These are phyloP conservation scores for Candolleomyces eurysporus DNA, from an alignment of 768 basidiomycete genomes.

Conservation along the genomic window DNA sequence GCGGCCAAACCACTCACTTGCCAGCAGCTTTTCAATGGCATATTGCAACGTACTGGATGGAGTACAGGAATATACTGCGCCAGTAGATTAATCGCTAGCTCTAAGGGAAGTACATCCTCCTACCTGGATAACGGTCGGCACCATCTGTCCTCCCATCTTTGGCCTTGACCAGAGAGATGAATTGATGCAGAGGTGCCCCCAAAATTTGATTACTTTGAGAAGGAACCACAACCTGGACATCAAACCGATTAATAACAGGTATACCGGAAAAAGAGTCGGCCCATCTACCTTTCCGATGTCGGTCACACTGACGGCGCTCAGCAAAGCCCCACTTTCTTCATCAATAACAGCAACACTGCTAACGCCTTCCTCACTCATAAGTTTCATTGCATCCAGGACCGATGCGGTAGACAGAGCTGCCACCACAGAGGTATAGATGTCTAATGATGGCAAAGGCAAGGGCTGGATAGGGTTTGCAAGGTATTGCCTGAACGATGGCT, in stretches of 20 bases:
- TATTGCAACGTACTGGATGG: constrained; percentile 63
- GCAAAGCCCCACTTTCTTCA: constrained; percentile 55
- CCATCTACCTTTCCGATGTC: constrained; percentile 69
- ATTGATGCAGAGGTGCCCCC: constrained; percentile 63
- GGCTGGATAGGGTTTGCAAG: constrained; percentile 54
- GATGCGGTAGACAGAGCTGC: constrained; percentile 57
- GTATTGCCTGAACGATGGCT: constrained; percentile 42
- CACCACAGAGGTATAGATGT: constrained; percentile 61
- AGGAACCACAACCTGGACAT: constrained; percentile 66
- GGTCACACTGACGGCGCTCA: constrained; percentile 80
- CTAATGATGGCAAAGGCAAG: constrained; percentile 62
- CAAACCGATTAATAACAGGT: not conserved
- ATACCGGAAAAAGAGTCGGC: not conserved
- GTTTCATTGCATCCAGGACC: constrained; percentile 77
- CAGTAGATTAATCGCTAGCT: not conserved
- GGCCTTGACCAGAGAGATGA: constrained; percentile 74
- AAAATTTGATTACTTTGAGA: constrained; percentile 79
- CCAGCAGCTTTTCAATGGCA: constrained; percentile 77
- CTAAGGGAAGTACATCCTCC: not conserved
- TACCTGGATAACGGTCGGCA: constrained; percentile 76
- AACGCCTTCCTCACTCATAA: constrained; percentile 85
- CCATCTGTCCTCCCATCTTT: constrained; percentile 75
- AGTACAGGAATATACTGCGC: constrained; percentile 70
- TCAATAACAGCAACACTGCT: constrained; percentile 80
- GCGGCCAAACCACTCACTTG: constrained; percentile 50